Percentiles rank a stretch among this genome's conserved stretches.
Conservation (phyloP, 2,329 filamentous ascomycete genomes). For the Phaeosphaeria sp. region DNA sequence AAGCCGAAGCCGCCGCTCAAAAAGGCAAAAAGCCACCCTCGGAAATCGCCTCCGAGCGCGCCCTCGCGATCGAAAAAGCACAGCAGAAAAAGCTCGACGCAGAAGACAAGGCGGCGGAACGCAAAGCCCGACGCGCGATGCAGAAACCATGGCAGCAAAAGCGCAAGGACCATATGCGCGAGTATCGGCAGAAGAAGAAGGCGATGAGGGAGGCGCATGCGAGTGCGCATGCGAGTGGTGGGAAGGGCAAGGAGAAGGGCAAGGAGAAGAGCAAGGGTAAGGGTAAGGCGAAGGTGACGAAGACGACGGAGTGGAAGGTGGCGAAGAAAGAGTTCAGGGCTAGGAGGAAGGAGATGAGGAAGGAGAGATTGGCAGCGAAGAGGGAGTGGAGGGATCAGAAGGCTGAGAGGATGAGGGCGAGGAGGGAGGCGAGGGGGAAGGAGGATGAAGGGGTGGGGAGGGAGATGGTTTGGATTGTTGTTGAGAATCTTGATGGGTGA, state of each 20-base stretch:
- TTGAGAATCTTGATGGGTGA: constrained; percentile 30
- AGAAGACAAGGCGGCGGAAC: constrained; percentile 27
- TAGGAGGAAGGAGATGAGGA: constrained; percentile 27
- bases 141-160: constrained; percentile 13
- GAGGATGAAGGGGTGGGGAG: constrained; percentile 4
- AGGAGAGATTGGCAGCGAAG: constrained; percentile 16
- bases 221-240: background rate
- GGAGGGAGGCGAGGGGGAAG: background rate
- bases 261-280: too few species aligned
- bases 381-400: constrained; percentile 25
- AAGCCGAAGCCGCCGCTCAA: constrained; percentile 16
- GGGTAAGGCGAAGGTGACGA: constrained; percentile 29
- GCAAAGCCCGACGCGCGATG: constrained; percentile 22
- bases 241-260: background rate
- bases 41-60: constrained; percentile 33
- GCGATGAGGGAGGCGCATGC: constrained; percentile 23
- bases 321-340: constrained; percentile 30
- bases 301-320: constrained; percentile 28
- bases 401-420: constrained; percentile 13
- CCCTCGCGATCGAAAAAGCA: constrained; percentile 32
- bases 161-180: constrained; percentile 21
- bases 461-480: constrained; percentile 37
- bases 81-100: constrained; percentile 19
- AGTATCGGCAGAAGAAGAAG: constrained; percentile 23
- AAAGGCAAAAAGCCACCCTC: constrained; percentile 34